phyloP scores from a whole-genome alignment of 768 basidiomycete species.

The Rhizopogon vinicolor region DNA sequence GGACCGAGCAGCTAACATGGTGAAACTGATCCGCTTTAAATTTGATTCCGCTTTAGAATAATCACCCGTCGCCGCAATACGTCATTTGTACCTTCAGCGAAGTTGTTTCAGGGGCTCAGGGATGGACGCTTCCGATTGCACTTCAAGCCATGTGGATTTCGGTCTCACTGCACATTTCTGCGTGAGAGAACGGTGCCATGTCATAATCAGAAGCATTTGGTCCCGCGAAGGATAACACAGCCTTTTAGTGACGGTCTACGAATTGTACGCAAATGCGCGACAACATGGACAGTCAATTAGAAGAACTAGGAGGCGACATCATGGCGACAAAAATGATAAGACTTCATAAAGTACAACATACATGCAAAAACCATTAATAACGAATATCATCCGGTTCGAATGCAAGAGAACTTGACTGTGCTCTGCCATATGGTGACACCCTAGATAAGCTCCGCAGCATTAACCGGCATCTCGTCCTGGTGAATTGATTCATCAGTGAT shows the following conservation, averaged over 20 bases:
- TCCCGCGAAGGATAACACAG: background rate
- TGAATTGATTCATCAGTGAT: constrained; percentile 18
- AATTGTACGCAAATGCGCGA: background rate
- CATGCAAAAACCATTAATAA: constrained; percentile 3
- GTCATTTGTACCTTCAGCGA: background rate
- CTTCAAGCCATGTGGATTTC: background rate
- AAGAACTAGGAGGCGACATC: background rate
- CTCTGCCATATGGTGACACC: background rate
- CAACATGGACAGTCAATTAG: background rate
- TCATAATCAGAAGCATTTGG: background rate
- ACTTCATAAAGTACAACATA: constrained; percentile 14
- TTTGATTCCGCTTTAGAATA: background rate
- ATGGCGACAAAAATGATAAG: constrained; percentile 3
- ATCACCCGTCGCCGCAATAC: background rate
- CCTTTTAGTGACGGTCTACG: background rate
- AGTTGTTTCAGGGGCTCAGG: background rate
- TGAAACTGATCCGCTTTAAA: background rate
- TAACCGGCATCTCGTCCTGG: constrained; percentile 98
- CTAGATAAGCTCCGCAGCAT: constrained; percentile 95
- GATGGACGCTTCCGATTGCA: too few species aligned
- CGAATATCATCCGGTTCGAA: constrained; percentile 2
- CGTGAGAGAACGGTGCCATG: background rate
- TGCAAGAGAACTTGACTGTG: background rate
- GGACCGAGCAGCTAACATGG: too few species aligned
- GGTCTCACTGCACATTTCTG: background rate